Evolutionary conservation across 345 rosid genomes (phyloP), one percentile per base, ranked within the genome.

Genomic region (Salix viminalis): DNA sequence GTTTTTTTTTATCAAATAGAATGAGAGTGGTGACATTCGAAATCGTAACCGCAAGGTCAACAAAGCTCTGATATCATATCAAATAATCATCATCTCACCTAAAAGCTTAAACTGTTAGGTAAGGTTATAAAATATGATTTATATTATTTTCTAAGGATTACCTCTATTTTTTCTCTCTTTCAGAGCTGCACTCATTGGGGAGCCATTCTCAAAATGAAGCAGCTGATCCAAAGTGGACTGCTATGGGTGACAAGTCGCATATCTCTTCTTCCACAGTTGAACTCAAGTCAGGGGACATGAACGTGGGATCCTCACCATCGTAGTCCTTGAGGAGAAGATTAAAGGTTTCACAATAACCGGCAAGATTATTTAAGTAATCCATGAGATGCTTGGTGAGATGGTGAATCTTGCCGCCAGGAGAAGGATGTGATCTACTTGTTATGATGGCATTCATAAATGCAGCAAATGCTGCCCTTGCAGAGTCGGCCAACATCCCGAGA

Each of bases 331-430:
- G 87, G 78, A 94, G 94, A 12, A 81, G 78, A 84, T 88, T 85
- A 0, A 94, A 91, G 28, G 89, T 88, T 26, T 88, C 90, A 2
- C 84, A 82, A 65, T 91, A 91, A 77, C 92, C 98, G 0, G 88
- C 88, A 0, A 94, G 89, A 19, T 83, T 84, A 77, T 84, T 86
- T 66, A 92, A 42, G 85, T 91, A 91, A 66, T 94, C 90, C 97
- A 94, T 92, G 32, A 94, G 95, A 21, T 89, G 91, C 65, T 85
- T 87, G 13, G 98, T 91, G 75, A 94, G 82, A 28, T 79, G 98
- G 74, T 89, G 97, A 75, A 89, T 84, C 30, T 92, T 92, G 2
- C 98, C 98, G 16, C 94, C 91, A 0, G 92, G 83, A 72, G 90
- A 86, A 77, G 98, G 86, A 77, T 71, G 89, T 2, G 75, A 23